Base-by-base conservation (phyloP, 352 stramenopile genomes). In the Phytophthora cactorum region DNA sequence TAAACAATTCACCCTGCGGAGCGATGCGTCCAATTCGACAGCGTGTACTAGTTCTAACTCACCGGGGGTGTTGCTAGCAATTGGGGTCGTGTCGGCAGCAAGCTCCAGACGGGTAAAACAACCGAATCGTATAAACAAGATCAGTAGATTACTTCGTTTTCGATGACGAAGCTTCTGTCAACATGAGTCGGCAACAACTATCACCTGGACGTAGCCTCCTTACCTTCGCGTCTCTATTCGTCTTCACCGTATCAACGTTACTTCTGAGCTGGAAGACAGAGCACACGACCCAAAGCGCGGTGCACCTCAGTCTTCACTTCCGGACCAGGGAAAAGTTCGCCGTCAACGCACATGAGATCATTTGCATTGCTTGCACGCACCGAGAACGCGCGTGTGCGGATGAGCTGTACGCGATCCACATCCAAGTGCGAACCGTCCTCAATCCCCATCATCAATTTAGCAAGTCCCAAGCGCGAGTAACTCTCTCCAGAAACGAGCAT, bases 371-470 rank as follows among this genome's bases (percentile, higher is more conserved):
- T 75, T 10, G 68, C 52, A 25, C 60, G 43, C 27, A 91, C 63
- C 34, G 77, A 77, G 55, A 85, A 91, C 11, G 82, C 84, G 41
- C 84, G 83, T 3, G 84, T 93, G 22, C 80, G 78, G 57, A 93
- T 76, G 17, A 90, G 64, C 28, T 87, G 60, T 7, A 91, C 72
- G 9, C 65, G 62, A 25, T 79, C 59, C 27, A 66, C 34, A 36
- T 74, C 65, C 14, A 90, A 34, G 43, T 91, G 83, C 5, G 69
- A 70, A 6, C 78, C 85, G 15, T 78, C 68, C 14, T 91, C 85
- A 22, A 91, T 75, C 0, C 56, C 78, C 51, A 91, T 60, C 51
- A 91, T 77, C 38, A 89, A n/a, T 38, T 64, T 77, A 22, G 66
- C 59, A 25, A 89, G 56, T n/a, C 68, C 54, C 52, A 78, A 47